A percentile compares a stretch with the other conserved stretches of the same genome.
Conservation (phyloP, 306 rosid species). For the Fagus crenata region DNA sequence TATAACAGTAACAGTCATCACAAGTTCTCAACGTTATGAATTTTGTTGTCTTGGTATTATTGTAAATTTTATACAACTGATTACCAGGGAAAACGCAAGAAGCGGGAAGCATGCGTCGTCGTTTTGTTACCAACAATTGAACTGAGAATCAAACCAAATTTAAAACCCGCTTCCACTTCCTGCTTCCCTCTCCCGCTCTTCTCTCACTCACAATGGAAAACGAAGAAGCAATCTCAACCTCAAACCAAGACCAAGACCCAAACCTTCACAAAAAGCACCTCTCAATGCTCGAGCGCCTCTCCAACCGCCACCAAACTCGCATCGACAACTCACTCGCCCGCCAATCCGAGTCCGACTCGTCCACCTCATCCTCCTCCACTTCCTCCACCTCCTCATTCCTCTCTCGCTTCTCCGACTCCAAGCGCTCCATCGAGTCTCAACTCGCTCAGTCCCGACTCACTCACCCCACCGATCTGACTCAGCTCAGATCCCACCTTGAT, state of each 20-base stretch:
- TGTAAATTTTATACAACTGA: no score
- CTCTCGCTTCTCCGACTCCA: slow-evolving; percentile 52
- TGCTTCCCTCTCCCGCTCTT: no score
- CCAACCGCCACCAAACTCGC: slow-evolving; percentile 63
- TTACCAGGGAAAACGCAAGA: no score
- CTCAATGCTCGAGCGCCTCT: slow-evolving; percentile 70
- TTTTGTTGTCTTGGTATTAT: no score
- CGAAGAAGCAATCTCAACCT: slow-evolving; percentile 24
- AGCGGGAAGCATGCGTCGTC: no score
- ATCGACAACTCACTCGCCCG: slow-evolving; percentile 38
- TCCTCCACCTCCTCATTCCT: slow-evolving; percentile 64
- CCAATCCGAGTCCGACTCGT: slow-evolving; percentile 33
- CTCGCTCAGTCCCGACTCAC: slow-evolving; percentile 42
- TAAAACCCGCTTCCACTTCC: no score
- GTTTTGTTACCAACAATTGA: no score
- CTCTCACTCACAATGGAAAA: slow-evolving; percentile 36
- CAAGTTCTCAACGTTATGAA: no score
- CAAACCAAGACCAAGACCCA: slow-evolving; percentile 24
- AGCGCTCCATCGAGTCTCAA: slow-evolving; percentile 52
- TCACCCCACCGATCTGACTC: slow-evolving; percentile 29
- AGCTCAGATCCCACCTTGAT: slow-evolving; percentile 52
- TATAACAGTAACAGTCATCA: no score
- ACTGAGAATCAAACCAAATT: no score
- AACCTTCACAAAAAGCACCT: slow-evolving; percentile 63
- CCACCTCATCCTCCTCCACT: slow-evolving; percentile 39